Evolutionary conservation across 1,284 basidiomycete species (phyloP).

Genomic region (Laetiporus sulphureus): DNA sequence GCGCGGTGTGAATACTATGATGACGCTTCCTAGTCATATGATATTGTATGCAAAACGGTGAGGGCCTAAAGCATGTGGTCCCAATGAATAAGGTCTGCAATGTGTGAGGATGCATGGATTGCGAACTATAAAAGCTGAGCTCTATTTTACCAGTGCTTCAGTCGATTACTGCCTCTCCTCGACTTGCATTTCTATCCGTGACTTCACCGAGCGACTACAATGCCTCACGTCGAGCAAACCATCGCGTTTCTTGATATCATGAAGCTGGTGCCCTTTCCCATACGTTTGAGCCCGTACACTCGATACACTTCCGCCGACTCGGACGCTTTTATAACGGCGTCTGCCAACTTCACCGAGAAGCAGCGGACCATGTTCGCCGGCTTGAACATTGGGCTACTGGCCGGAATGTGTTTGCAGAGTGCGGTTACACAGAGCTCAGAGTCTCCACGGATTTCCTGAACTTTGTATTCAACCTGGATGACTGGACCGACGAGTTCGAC

Average conservation of each 20-base stretch:
- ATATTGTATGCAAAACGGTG: too few species aligned
- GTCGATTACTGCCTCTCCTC: too few species aligned
- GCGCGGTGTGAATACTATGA: too few species aligned
- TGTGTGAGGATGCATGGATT: too few species aligned
- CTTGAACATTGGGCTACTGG: constrained; percentile 20
- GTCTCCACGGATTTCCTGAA: constrained; percentile 29
- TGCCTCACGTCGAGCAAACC: too few species aligned
- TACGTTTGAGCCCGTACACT: constrained; percentile 15
- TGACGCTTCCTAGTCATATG: too few species aligned
- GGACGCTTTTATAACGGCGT: constrained; percentile 18
- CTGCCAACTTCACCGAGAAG: constrained; percentile 19
- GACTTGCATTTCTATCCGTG: background rate
- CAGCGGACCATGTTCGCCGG: constrained; percentile 17
- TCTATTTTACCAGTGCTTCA: too few species aligned
- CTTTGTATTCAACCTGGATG: constrained; percentile 30
- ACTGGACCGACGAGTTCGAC: constrained; percentile 24
- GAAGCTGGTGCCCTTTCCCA: constrained; percentile 15
- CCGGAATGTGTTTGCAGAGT: constrained; percentile 23
- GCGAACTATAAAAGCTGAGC: too few species aligned
- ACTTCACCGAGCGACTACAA: too few species aligned
- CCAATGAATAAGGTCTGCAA: too few species aligned
- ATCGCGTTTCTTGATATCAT: constrained; percentile 6
- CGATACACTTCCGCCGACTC: constrained; percentile 16
- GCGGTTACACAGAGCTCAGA: constrained; percentile 22
- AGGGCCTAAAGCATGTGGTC: too few species aligned